Percentiles rank a stretch among this genome's conserved stretches.
Evolutionary conservation across 306 rosid genomes (phyloP).

Genomic region (Coriaria nepalensis): DNA sequence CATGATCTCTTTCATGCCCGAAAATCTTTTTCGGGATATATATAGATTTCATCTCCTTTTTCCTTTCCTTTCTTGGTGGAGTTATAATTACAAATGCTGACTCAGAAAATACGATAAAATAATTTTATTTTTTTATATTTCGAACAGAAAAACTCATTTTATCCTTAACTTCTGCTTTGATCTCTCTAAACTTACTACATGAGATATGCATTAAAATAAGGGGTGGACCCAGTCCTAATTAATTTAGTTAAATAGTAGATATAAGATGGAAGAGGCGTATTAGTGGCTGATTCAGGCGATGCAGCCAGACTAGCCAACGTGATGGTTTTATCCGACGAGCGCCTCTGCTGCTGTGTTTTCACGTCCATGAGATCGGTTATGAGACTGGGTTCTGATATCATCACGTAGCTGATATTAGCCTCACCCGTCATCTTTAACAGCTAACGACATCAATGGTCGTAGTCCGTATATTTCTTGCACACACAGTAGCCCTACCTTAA

Average conservation of each 20-base stretch:
- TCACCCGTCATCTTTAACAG: slow-evolving; percentile 12
- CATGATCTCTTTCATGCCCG: too few relatives aligned
- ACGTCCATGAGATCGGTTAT: slow-evolving; percentile 12
- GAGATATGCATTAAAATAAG: too few relatives aligned
- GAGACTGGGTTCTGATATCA: slow-evolving; percentile 13
- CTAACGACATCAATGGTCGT: slow-evolving; percentile 19
- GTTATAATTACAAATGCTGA: too few relatives aligned
- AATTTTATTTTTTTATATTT: too few relatives aligned
- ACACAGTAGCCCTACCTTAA: slow-evolving; percentile 19
- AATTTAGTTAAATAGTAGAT: neutral
- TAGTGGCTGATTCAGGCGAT: neutral
- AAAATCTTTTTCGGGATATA: too few relatives aligned
- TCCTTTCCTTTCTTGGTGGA: too few relatives aligned
- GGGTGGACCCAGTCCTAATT: neutral
- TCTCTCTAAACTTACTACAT: too few relatives aligned
- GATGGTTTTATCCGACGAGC: neutral
- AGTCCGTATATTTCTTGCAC: slow-evolving; percentile 20
- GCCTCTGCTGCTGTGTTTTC: slow-evolving; percentile 5
- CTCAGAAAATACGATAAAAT: too few relatives aligned
- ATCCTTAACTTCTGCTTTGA: too few relatives aligned
- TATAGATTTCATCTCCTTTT: too few relatives aligned
- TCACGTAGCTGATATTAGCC: slow-evolving; percentile 4
- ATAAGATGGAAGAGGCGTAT: neutral
- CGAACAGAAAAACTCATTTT: too few relatives aligned
- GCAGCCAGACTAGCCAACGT: neutral